A percentile compares a stretch with the other conserved stretches of the same genome.
Evolutionary conservation across 2,329 filamentous ascomycete species (phyloP).

Genomic region (Pseudocercospora cruenta): DNA sequence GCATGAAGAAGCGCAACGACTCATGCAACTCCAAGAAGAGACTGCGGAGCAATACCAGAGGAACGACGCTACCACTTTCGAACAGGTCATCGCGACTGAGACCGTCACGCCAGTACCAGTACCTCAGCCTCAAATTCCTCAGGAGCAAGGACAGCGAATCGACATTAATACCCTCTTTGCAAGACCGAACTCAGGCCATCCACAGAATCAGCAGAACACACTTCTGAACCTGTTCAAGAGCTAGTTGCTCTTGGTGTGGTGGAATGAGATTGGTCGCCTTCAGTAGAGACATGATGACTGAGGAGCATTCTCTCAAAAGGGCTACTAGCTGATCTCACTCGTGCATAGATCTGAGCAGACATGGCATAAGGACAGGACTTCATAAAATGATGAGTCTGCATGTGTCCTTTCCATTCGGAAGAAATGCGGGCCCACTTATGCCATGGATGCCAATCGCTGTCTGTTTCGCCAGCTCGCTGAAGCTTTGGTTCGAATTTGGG

Average conservation of each 20-base stretch:
- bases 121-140: slow-evolving; percentile 42
- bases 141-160: slow-evolving; percentile 49
- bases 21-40: slow-evolving; percentile 38
- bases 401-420: background rate
- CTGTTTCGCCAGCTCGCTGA: background rate
- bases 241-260: background rate
- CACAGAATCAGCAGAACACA: slow-evolving; percentile 28
- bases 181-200: slow-evolving; percentile 12
- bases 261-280: background rate
- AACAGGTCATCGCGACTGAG: slow-evolving; percentile 51
- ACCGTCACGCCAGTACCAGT: slow-evolving; percentile 44
- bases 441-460: background rate
- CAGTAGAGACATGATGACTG: background rate
- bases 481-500: background rate
- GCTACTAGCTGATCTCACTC: background rate
- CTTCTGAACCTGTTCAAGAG: slow-evolving; percentile 37
- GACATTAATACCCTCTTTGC: slow-evolving; percentile 34
- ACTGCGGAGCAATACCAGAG: background rate
- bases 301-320: background rate
- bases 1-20: background rate
- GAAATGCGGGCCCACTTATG: background rate
- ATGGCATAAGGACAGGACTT: background rate
- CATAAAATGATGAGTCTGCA: background rate
- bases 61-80: slow-evolving; percentile 4
- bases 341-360: background rate